A percentile compares a stretch with the other conserved stretches of the same genome.
phyloP scores from a whole-genome alignment of 305 asterid species.

The Plantago coronopus region DNA sequence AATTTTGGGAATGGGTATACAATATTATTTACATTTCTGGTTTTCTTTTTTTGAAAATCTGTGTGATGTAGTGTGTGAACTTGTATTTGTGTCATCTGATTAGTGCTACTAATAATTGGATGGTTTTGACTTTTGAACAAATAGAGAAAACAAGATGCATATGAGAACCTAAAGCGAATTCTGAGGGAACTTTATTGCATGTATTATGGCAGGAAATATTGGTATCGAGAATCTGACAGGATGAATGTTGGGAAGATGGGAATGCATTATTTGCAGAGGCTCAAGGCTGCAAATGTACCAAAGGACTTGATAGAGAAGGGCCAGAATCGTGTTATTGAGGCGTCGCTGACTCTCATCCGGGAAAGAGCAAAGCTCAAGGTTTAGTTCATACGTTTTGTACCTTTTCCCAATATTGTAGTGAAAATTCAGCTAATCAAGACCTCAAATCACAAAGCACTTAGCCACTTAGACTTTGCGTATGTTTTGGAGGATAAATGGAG shows the following conservation, averaged over 20 bases:
- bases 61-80: background rate
- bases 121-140: background rate
- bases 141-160: background rate
- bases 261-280: conserved; percentile 72
- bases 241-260: conserved; percentile 76
- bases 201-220: conserved; percentile 2
- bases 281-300: conserved; percentile 66
- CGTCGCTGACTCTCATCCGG: conserved; percentile 90
- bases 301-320: conserved; percentile 85
- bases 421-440: too few relatives aligned
- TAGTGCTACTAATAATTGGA: too few relatives aligned
- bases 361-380: conserved; percentile 99
- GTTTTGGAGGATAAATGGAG: too few relatives aligned
- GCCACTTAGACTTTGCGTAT: too few relatives aligned
- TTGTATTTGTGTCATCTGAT: background rate
- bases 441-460: too few relatives aligned
- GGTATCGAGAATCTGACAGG: conserved; percentile 26
- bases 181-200: conserved; percentile 7
- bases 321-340: conserved; percentile 93
- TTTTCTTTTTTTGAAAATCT: background rate
- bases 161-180: background rate
- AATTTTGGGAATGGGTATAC: too few relatives aligned
- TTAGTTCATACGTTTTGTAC: conserved; percentile 3
- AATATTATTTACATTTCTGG: too few relatives aligned
- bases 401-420: background rate